Percentiles rank a stretch among this genome's conserved stretches.
These are phyloP conservation scores for Macrolepiota dolichaula DNA, from an alignment of 768 basidiomycete species.

Conservation along the genomic window DNA sequence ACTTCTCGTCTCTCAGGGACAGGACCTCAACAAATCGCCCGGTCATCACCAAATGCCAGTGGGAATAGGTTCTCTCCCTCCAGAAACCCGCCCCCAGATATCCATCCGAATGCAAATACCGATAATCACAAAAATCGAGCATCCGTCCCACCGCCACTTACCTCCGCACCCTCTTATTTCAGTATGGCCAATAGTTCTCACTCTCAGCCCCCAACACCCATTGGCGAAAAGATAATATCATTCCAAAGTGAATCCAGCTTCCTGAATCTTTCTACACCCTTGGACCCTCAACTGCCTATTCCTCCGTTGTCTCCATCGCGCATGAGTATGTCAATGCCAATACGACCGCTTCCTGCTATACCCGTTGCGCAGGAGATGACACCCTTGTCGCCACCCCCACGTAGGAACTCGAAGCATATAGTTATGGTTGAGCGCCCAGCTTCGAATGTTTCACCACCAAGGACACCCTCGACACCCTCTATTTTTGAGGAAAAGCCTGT, in stretches of 20 bases:
- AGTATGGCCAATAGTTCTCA: neutral
- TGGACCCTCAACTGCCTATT: constrained; percentile 33
- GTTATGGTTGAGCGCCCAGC: constrained; percentile 27
- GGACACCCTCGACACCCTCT: neutral
- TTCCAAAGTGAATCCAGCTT: constrained; percentile 58
- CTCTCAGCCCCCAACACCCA: constrained; percentile 46
- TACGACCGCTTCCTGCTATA: constrained; percentile 14
- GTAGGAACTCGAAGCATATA: constrained; percentile 52
- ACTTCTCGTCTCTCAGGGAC: constrained; percentile 7
- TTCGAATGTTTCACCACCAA: neutral
- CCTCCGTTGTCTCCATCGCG: constrained; percentile 18
- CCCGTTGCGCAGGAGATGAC: constrained; percentile 24
- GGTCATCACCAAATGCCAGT: neutral
- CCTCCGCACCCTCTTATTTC: constrained; percentile 13
- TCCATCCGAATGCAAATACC: constrained; percentile 4
- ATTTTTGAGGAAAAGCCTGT: constrained; percentile 10
- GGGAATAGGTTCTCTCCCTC: neutral
- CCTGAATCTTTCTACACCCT: constrained; percentile 49
- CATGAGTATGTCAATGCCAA: neutral
- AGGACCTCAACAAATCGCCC: constrained; percentile 4
- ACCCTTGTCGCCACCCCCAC: constrained; percentile 61
- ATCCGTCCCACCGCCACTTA: constrained; percentile 8
- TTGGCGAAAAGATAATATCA: constrained; percentile 59
- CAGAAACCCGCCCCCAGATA: neutral
- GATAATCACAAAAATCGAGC: constrained; percentile 11